Conservation (phyloP, 805 yeast species). For the Priceomyces castillae region DNA sequence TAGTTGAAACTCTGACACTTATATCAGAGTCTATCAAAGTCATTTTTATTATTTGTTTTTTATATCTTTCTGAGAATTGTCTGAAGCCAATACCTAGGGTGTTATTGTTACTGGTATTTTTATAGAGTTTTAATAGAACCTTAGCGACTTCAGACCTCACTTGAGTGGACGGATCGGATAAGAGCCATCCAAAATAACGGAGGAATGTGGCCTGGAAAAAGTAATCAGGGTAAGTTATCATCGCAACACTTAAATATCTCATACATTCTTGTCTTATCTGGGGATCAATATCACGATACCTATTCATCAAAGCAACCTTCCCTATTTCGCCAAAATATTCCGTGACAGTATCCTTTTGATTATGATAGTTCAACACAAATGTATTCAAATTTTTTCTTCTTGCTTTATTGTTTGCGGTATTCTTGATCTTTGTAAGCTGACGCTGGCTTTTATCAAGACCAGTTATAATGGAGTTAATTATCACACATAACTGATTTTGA, state of each 20-base stretch:
- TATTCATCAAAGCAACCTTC: constrained; percentile 63
- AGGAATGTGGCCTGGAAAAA: constrained; percentile 69
- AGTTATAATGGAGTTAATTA: constrained; percentile 36
- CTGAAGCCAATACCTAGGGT: constrained; percentile 59
- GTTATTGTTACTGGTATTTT: constrained; percentile 16
- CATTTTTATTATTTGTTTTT: constrained; percentile 63
- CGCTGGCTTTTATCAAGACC: constrained; percentile 43
- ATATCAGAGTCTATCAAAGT: constrained; percentile 39
- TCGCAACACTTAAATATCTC: constrained; percentile 64
- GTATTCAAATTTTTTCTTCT: constrained; percentile 47
- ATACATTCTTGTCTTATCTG: constrained; percentile 70
- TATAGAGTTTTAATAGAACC: constrained; percentile 50
- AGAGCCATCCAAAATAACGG: constrained; percentile 79
- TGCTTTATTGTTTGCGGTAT: constrained; percentile 20
- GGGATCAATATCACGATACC: constrained; percentile 80
- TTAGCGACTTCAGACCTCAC: constrained; percentile 68
- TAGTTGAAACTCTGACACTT: constrained; percentile 50
- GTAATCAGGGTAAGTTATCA: constrained; percentile 63
- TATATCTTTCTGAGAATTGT: constrained; percentile 76
- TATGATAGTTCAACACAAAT: constrained; percentile 31
- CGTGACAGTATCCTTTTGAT: constrained; percentile 51
- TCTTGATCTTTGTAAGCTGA: constrained; percentile 35
- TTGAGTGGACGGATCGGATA: constrained; percentile 62
- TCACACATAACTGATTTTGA: constrained; percentile 57
- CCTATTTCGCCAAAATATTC: constrained; percentile 64